These are phyloP conservation scores for Leccinum subspadiceum DNA, from an alignment of 1,284 basidiomycete species.

Conservation along the genomic window DNA sequence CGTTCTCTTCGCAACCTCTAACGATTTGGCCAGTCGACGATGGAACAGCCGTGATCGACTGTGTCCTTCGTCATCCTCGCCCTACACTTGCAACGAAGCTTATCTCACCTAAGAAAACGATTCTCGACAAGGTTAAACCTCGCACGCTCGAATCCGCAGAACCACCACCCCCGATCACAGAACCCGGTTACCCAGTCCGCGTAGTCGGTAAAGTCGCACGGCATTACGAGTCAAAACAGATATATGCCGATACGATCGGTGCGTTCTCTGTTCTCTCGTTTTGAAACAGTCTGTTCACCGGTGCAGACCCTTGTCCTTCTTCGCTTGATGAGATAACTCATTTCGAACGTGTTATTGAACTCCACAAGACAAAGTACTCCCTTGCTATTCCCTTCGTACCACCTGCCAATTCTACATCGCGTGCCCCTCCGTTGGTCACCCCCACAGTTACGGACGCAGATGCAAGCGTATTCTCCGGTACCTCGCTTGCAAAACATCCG, in stretches of 20 bases:
- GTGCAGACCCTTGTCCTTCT: conserved; percentile 45
- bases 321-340: conserved; percentile 61
- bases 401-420: conserved; percentile 12
- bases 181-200: conserved; percentile 48
- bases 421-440: conserved; percentile 5
- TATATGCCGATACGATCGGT: conserved; percentile 50
- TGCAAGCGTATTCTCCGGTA: conserved; percentile 15
- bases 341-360: conserved; percentile 48
- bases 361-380: conserved; percentile 56
- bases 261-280: neutral
- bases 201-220: conserved; percentile 48
- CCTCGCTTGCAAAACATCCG: neutral
- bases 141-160: conserved; percentile 2
- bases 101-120: conserved; percentile 20
- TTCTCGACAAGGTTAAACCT: conserved; percentile 3
- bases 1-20: conserved; percentile 1
- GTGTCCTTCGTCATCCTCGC: conserved; percentile 42
- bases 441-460: neutral
- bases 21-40: conserved; percentile 58
- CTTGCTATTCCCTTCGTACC: conserved; percentile 46
- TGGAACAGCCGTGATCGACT: conserved; percentile 68
- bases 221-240: conserved; percentile 43
- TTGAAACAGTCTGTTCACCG: neutral
- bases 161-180: conserved; percentile 41
- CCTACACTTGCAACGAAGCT: conserved; percentile 4